Percentiles rank a stretch among this genome's conserved stretches.
Conservation (phyloP, 768 basidiomycete species). For the Serendipita indica region DNA sequence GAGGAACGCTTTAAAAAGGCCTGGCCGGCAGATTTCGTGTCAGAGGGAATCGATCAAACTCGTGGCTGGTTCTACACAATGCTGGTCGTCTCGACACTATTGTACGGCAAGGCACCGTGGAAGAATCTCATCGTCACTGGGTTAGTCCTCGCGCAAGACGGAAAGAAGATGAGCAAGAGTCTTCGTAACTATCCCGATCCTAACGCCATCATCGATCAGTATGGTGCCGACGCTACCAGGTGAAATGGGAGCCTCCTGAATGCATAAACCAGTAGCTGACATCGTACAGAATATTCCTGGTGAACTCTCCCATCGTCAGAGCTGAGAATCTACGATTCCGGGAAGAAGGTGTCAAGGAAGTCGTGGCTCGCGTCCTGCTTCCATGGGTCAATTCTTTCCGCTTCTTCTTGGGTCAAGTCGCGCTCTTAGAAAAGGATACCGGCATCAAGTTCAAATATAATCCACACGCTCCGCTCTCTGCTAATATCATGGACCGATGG, state of each 20-base stretch:
- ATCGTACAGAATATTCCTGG: slow-evolving; percentile 73
- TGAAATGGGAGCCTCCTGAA: slow-evolving; percentile 21
- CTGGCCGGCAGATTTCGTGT: slow-evolving; percentile 94
- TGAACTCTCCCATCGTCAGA: slow-evolving; percentile 96
- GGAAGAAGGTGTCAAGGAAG: slow-evolving; percentile 94
- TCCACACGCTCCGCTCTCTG: slow-evolving; percentile 64
- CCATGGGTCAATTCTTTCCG: slow-evolving; percentile 99
- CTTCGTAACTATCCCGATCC: slow-evolving; percentile 95
- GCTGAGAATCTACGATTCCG: slow-evolving; percentile 96
- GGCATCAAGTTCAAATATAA: slow-evolving; percentile 74
- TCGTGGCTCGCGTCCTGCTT: slow-evolving; percentile 87
- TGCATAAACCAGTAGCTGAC: slow-evolving; percentile 6
- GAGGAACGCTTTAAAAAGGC: slow-evolving; percentile 68
- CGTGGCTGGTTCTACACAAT: slow-evolving; percentile 99
- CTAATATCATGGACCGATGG: slow-evolving; percentile 98
- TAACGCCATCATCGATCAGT: slow-evolving; percentile 71
- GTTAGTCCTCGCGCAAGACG: slow-evolving; percentile 88
- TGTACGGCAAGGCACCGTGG: slow-evolving; percentile 91
- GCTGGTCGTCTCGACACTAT: slow-evolving; percentile 86
- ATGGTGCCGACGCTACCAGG: slow-evolving; percentile 93
- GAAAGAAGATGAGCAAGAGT: slow-evolving; percentile 99
- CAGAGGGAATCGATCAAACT: slow-evolving; percentile 97
- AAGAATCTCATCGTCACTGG: slow-evolving; percentile 95
- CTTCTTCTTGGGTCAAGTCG: slow-evolving; percentile 94
- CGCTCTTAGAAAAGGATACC: slow-evolving; percentile 66